A percentile compares a stretch with the other conserved stretches of the same genome.
These are phyloP conservation scores for Phytophthora meadii DNA, from an alignment of 352 stramenopile species.

Conservation along the genomic window DNA sequence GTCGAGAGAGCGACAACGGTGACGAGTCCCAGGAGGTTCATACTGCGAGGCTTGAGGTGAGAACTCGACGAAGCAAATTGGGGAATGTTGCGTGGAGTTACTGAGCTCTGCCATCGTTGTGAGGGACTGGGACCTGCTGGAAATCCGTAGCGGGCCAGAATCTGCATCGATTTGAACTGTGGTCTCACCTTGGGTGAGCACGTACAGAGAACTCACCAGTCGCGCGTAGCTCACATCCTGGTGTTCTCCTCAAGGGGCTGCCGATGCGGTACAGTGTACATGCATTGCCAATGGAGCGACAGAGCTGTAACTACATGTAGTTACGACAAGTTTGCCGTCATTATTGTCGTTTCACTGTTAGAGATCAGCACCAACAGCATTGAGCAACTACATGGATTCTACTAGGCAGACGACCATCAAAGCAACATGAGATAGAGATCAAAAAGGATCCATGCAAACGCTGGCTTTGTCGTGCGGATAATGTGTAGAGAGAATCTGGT, in stretches of 20 bases:
- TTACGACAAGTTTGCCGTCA: too few species aligned
- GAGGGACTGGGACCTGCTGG: constrained; percentile 9
- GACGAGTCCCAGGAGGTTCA: constrained; percentile 11
- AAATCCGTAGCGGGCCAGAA: constrained; percentile 7
- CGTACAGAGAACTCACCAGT: constrained; percentile 3
- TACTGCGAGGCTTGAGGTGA: neutral
- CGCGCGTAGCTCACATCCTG: constrained; percentile 1
- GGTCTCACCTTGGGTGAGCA: constrained; percentile 1
- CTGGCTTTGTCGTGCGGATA: too few species aligned
- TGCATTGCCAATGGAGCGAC: too few species aligned
- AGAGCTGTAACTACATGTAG: too few species aligned
- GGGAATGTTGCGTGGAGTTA: neutral
- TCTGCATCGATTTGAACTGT: constrained; percentile 18
- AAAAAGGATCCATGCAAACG: constrained; percentile 3
- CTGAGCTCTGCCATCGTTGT: constrained; percentile 5
- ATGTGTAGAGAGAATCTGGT: neutral
- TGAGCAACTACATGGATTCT: neutral
- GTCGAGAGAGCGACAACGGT: neutral
- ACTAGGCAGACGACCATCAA: neutral
- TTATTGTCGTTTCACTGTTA: constrained; percentile 10
- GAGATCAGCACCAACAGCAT: neutral
- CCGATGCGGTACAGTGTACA: neutral
- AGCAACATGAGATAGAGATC: neutral
- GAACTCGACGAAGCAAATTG: constrained; percentile 1
- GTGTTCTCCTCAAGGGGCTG: neutral